Conservation (phyloP, 768 basidiomycete genomes). For the Tephrocybe rancida region DNA sequence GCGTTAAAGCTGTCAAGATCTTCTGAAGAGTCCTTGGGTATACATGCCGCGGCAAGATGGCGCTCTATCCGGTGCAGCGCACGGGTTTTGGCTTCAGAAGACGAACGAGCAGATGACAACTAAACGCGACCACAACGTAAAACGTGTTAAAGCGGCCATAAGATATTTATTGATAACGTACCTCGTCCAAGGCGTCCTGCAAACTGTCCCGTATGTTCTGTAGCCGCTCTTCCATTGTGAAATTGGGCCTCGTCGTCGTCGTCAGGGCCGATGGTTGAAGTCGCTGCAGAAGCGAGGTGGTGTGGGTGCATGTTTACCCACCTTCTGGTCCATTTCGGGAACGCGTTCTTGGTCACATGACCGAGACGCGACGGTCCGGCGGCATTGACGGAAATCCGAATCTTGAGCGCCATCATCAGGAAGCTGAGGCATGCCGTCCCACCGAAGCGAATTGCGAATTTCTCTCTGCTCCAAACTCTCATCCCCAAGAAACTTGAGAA, state of each 20-base stretch:
- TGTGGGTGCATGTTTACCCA: constrained; percentile 27
- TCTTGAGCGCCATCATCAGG: not conserved
- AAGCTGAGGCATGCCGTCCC: not conserved
- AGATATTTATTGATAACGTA: constrained; percentile 22
- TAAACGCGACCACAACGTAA: constrained; percentile 28
- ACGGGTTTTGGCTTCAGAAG: constrained; percentile 48
- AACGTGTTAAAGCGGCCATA: not conserved
- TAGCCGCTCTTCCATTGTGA: constrained; percentile 29
- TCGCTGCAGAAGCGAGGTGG: constrained; percentile 6
- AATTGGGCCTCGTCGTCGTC: not conserved
- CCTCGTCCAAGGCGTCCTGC: constrained; percentile 70
- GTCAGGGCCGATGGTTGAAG: constrained; percentile 18
- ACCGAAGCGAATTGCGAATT: not conserved
- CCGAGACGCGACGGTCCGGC: constrained; percentile 10
- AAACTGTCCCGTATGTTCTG: constrained; percentile 45
- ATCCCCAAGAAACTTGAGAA: constrained; percentile 15
- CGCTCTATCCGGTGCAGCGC: constrained; percentile 61
- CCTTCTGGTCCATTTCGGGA: constrained; percentile 14
- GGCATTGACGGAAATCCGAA: not conserved
- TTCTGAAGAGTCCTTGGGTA: constrained; percentile 41
- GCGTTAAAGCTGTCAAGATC: constrained; percentile 58
- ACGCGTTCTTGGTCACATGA: constrained; percentile 18
- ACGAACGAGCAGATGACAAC: constrained; percentile 67
- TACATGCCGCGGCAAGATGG: constrained; percentile 52
- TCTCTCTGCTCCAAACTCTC: constrained; percentile 1